These are phyloP conservation scores for Syzygium aqueum DNA, from an alignment of 345 rosid genomes.

Conservation along the genomic window DNA sequence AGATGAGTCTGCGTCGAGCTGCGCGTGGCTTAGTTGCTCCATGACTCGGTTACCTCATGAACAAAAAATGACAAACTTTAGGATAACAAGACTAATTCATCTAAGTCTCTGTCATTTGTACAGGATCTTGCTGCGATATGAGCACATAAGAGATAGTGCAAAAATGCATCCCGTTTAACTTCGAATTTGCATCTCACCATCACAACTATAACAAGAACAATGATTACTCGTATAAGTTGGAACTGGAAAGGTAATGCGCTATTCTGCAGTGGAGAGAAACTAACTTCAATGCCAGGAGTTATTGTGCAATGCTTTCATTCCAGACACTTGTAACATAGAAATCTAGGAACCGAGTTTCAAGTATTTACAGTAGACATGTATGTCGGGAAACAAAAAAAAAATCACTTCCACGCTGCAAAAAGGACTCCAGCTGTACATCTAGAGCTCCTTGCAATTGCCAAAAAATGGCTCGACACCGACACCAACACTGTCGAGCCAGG, in stretches of 20 bases:
- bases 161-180: neutral
- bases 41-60: neutral
- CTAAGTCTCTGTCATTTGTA: neutral
- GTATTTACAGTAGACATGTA: neutral
- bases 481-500: slow-evolving; percentile 48
- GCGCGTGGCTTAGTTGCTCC: neutral
- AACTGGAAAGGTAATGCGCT: neutral
- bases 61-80: neutral
- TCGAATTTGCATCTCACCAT: neutral
- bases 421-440: slow-evolving; percentile 2
- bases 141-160: neutral
- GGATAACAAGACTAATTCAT: neutral
- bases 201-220: neutral
- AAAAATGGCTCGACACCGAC: slow-evolving; percentile 9
- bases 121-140: neutral
- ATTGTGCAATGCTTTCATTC: neutral
- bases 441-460: neutral
- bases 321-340: neutral
- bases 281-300: neutral
- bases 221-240: neutral
- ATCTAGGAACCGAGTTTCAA: neutral
- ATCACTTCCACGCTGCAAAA: neutral
- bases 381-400: neutral
- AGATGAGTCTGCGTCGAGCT: neutral
- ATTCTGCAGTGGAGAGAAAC: neutral